Conservation (phyloP, 1,284 basidiomycete species). For the Leccinum subfulvum region DNA sequence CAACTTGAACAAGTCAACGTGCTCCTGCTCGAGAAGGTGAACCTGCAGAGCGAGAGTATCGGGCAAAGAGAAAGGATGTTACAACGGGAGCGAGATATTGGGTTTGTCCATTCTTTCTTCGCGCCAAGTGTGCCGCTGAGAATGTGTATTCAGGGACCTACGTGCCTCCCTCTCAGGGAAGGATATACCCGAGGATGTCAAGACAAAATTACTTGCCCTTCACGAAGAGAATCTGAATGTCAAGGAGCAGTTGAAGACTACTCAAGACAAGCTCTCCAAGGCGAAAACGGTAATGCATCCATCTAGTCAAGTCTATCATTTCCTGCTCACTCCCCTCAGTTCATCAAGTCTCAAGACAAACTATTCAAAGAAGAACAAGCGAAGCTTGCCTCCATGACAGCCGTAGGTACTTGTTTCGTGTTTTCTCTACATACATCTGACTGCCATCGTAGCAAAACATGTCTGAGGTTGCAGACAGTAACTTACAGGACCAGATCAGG, state of each 20-base stretch:
- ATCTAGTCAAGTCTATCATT: background rate
- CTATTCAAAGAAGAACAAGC: conserved; percentile 78
- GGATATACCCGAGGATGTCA: conserved; percentile 79
- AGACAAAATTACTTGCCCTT: conserved; percentile 69
- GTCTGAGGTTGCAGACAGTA: conserved; percentile 72
- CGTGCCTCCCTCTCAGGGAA: conserved; percentile 71
- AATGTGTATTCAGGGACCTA: conserved; percentile 53
- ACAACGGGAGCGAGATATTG: conserved; percentile 76
- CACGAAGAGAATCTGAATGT: conserved; percentile 76
- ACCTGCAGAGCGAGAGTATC: conserved; percentile 83
- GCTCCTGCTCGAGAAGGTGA: conserved; percentile 88
- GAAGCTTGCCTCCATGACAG: conserved; percentile 37
- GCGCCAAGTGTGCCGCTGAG: background rate
- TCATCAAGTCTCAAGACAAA: conserved; percentile 91
- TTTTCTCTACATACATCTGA: conserved; percentile 6
- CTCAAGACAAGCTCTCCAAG: conserved; percentile 79
- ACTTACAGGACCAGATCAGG: conserved; percentile 69
- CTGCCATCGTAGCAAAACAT: conserved; percentile 40
- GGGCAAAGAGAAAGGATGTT: conserved; percentile 82
- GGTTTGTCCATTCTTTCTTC: conserved; percentile 46
- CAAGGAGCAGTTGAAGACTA: conserved; percentile 70
- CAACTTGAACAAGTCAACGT: conserved; percentile 88
- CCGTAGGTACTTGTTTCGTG: conserved; percentile 17
- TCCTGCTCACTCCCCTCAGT: conserved; percentile 45
- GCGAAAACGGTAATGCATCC: conserved; percentile 61